A percentile compares a stretch with the other conserved stretches of the same genome.
These are phyloP conservation scores for Pyrus communis DNA, from an alignment of 306 rosid species.

Conservation along the genomic window DNA sequence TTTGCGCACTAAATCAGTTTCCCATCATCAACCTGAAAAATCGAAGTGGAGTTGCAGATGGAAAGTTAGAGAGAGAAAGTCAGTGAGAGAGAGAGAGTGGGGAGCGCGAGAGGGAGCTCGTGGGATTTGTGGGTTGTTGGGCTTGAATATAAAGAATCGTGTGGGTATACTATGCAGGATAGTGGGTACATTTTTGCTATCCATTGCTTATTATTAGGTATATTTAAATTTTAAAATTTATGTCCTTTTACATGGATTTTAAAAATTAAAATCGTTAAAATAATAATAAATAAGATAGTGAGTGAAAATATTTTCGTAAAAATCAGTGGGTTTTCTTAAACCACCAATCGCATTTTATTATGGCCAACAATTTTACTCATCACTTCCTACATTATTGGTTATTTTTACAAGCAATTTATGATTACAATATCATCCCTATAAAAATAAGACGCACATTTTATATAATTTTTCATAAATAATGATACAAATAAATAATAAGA, in stretches of 20 bases:
- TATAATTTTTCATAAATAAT: too few relatives aligned
- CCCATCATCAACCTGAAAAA: slow-evolving; percentile 36
- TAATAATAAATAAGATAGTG: too few relatives aligned
- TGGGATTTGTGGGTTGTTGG: slow-evolving; percentile 21
- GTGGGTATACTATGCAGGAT: background rate
- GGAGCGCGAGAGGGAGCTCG: slow-evolving; percentile 14
- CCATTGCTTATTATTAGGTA: too few relatives aligned
- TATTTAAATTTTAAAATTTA: too few relatives aligned
- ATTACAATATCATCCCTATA: too few relatives aligned
- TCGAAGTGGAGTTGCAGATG: slow-evolving; percentile 32
- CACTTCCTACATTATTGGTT: background rate
- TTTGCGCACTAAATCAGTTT: slow-evolving; percentile 35
- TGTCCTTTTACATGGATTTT: too few relatives aligned
- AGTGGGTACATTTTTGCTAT: too few relatives aligned
- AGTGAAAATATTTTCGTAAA: slow-evolving; percentile 1
- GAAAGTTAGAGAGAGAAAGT: slow-evolving; percentile 2
- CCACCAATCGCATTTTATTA: slow-evolving; percentile 1
- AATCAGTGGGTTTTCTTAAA: slow-evolving; percentile 42
- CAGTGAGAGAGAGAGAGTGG: slow-evolving; percentile 4
- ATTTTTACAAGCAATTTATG: too few relatives aligned
- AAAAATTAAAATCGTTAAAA: too few relatives aligned
- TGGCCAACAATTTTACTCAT: too few relatives aligned
- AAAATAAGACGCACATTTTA: too few relatives aligned
- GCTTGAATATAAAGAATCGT: slow-evolving; percentile 32
- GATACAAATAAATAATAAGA: too few relatives aligned